Evolutionary conservation across 108 stramenopile genomes (phyloP), one percentile per base, ranked within the genome.

Genomic region (Cyclotella atomus): DNA sequence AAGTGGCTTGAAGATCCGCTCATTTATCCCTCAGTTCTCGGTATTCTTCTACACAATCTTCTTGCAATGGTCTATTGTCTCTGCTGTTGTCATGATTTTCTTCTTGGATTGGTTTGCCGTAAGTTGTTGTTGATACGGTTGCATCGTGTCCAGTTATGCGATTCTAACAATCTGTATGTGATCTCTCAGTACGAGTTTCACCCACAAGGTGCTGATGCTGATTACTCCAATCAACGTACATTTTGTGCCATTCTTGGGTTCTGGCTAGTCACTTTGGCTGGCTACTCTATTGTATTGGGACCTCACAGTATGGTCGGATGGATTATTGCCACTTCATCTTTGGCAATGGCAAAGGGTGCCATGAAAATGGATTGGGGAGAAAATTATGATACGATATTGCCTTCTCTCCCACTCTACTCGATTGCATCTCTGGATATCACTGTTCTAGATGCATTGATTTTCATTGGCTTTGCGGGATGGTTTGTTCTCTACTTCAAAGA

Each of bases 1-100:
- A 21, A 29, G 16, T 43, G 54, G 36, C 10, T 49, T 23, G 16
- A 28, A 3, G 47, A 41, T 43, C 44, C 41, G 47, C 10, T 57
- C 70, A 3, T 35, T 61, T 33, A 45, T 71, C 54, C 70, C 59
- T 27, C 33, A 32, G 10, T 10, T 61, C 35, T 19, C 47, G 33
- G 70, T 61, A 2, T 71, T 71, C 28, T 33, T 61, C 2, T 59
- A 71, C 8, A 30, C 70, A 12, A n/a, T 71, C 32, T 36, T 71
- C 23, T 30, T 71, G 32, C 70, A 71, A 50, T 71, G 70, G 70
- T 43, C 70, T 12, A 30, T 71, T 36, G 70, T 49, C 15, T 71
- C 61, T 61, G 70, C 70, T 21, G 25, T 27, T 44, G 30, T 71
- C 23, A 35, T 71, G 60, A 50, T 46, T 24, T 61, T 71, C 46